Conservation (phyloP, 1,139 yeast genomes). For the Nakaseomyces delphensis region DNA sequence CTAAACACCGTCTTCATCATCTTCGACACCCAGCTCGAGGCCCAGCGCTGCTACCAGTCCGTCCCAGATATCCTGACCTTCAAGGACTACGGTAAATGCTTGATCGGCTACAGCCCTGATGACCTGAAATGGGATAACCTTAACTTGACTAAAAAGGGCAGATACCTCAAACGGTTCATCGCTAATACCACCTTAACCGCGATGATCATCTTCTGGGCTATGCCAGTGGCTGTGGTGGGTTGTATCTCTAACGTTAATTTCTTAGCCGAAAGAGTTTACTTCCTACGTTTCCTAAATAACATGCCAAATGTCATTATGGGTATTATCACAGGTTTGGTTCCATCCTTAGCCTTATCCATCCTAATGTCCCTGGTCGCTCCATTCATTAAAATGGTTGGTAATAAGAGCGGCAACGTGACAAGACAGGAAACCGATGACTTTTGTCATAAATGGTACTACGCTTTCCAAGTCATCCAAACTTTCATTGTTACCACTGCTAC, state of each 20-base stretch:
- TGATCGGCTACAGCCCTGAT: slow-evolving; percentile 52
- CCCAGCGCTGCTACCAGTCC: slow-evolving; percentile 63
- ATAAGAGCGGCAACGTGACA: slow-evolving; percentile 61
- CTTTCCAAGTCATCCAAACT: slow-evolving; percentile 80
- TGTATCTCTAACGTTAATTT: slow-evolving; percentile 65
- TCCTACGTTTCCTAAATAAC: slow-evolving; percentile 54
- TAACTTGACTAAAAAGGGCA: slow-evolving; percentile 51
- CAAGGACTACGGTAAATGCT: slow-evolving; percentile 35
- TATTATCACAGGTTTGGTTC: slow-evolving; percentile 65
- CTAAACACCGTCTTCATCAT: slow-evolving; percentile 59
- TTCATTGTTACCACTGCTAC: slow-evolving; percentile 75
- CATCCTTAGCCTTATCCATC: slow-evolving; percentile 56
- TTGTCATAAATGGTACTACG: slow-evolving; percentile 81
- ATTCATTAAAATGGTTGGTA: slow-evolving; percentile 63
- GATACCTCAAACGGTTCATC: slow-evolving; percentile 40
- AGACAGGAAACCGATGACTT: slow-evolving; percentile 63
- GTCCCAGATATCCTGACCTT: slow-evolving; percentile 38
- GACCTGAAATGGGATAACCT: slow-evolving; percentile 61
- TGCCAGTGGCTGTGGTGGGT: slow-evolving; percentile 82
- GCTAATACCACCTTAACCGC: slow-evolving; percentile 49
- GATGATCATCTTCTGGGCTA: slow-evolving; percentile 67
- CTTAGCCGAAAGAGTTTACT: slow-evolving; percentile 50
- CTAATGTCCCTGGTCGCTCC: slow-evolving; percentile 75
- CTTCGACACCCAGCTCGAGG: slow-evolving; percentile 59
- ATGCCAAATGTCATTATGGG: slow-evolving; percentile 54